Conservation (phyloP, 768 basidiomycete species). For the Suillus fuscotomentosus region DNA sequence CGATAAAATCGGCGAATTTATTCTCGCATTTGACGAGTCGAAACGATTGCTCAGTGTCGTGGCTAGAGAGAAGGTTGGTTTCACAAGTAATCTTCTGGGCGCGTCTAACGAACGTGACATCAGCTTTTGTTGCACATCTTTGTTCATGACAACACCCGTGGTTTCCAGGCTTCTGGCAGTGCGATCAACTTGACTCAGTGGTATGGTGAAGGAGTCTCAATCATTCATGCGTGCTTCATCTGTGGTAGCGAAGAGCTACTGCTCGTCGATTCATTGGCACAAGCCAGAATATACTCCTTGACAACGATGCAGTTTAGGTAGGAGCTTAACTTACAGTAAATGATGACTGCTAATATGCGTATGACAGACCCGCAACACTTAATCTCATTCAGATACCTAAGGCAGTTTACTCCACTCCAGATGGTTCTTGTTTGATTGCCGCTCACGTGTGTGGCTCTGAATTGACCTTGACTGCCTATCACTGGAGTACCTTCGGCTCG, state of each 20-base stretch:
- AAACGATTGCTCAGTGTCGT: constrained; percentile 50
- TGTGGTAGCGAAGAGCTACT: constrained; percentile 52
- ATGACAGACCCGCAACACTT: constrained; percentile 43
- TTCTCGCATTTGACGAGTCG: constrained; percentile 52
- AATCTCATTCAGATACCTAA: constrained; percentile 34
- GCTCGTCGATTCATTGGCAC: constrained; percentile 42
- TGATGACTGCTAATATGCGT: background rate
- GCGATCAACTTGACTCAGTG: constrained; percentile 41
- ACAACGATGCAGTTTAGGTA: constrained; percentile 55
- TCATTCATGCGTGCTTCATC: constrained; percentile 43
- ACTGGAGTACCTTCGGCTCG: constrained; percentile 58
- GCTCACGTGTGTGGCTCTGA: constrained; percentile 23
- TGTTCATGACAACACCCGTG: constrained; percentile 44
- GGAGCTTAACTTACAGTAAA: background rate
- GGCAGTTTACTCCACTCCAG: constrained; percentile 47
- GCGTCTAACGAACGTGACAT: background rate
- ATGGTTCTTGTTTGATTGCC: constrained; percentile 53
- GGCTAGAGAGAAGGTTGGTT: constrained; percentile 38
- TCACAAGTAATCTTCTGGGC: background rate
- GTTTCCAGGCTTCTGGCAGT: constrained; percentile 42
- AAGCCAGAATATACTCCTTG: constrained; percentile 53
- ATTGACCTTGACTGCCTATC: constrained; percentile 39
- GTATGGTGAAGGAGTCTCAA: constrained; percentile 33
- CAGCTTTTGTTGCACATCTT: constrained; percentile 45
- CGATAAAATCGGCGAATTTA: constrained; percentile 46